Evolutionary conservation across 1,284 basidiomycete species (phyloP).

Genomic region (Trichosporon sp.): DNA sequence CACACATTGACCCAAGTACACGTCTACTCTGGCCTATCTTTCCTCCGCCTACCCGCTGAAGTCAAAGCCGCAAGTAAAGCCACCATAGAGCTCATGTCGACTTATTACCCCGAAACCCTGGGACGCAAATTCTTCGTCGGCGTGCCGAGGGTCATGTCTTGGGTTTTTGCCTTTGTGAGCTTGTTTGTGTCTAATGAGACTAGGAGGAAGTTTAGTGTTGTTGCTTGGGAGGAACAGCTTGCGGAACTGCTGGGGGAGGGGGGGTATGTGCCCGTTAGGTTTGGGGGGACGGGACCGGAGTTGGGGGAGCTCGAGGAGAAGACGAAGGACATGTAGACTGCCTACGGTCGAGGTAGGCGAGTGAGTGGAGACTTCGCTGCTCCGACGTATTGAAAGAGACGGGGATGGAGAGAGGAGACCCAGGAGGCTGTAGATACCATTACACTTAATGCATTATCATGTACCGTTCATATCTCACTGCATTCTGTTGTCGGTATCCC

Average conservation of each 20-base stretch:
- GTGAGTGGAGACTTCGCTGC: too few species aligned
- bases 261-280: slow-evolving; percentile 18
- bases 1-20: slow-evolving; percentile 28
- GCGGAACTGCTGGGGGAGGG: slow-evolving; percentile 20
- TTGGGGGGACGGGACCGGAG: slow-evolving; percentile 19
- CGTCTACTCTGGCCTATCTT: slow-evolving; percentile 26
- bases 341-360: too few species aligned
- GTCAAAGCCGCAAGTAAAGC: slow-evolving; percentile 26
- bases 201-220: slow-evolving; percentile 24
- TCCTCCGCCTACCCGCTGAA: slow-evolving; percentile 25
- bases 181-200: slow-evolving; percentile 26
- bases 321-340: not conserved
- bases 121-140: slow-evolving; percentile 29
- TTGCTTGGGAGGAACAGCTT: slow-evolving; percentile 19
- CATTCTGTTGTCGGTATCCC: too few species aligned
- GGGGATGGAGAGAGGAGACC: too few species aligned
- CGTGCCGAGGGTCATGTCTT: slow-evolving; percentile 28
- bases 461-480: too few species aligned
- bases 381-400: too few species aligned
- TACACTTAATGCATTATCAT: not conserved
- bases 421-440: too few species aligned
- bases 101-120: slow-evolving; percentile 30
- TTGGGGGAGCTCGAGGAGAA: slow-evolving; percentile 15
- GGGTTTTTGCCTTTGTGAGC: slow-evolving; percentile 24
- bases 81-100: slow-evolving; percentile 23